phyloP scores from a whole-genome alignment of 805 yeast genomes.

The Zygosaccharomyces bailii region DNA sequence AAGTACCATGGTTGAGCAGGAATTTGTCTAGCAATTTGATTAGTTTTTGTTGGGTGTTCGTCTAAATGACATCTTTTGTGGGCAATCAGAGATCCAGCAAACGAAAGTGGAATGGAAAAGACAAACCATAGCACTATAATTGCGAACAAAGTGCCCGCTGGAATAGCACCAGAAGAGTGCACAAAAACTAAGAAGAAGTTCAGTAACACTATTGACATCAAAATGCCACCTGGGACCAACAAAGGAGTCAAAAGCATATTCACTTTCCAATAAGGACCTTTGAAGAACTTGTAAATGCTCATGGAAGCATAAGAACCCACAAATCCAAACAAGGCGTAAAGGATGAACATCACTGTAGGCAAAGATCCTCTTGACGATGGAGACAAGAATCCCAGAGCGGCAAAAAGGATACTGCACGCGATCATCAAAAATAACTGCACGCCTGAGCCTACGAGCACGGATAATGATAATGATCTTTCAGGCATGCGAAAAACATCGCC shows the following conservation, averaged over 20 bases:
- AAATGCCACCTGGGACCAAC: slow-evolving; percentile 77
- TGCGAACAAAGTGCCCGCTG: slow-evolving; percentile 82
- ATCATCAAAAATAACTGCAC: slow-evolving; percentile 77
- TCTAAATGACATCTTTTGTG: slow-evolving; percentile 54
- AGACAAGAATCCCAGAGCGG: slow-evolving; percentile 82
- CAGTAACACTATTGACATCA: slow-evolving; percentile 59
- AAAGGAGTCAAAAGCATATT: slow-evolving; percentile 81
- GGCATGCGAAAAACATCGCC: slow-evolving; percentile 96
- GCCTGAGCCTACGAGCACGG: slow-evolving; percentile 86
- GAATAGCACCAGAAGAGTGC: slow-evolving; percentile 91
- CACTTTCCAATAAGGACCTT: slow-evolving; percentile 87
- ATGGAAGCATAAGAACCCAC: slow-evolving; percentile 88
- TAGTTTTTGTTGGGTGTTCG: slow-evolving; percentile 78
- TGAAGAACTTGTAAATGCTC: slow-evolving; percentile 78
- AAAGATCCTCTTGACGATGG: slow-evolving; percentile 95
- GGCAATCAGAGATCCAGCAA: slow-evolving; percentile 77
- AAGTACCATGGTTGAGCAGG: slow-evolving; percentile 88
- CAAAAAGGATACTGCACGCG: slow-evolving; percentile 68
- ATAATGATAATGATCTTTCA: slow-evolving; percentile 58
- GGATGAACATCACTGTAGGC: slow-evolving; percentile 81
- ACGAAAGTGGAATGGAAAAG: slow-evolving; percentile 79
- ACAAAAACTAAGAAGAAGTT: slow-evolving; percentile 78
- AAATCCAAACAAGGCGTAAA: slow-evolving; percentile 76
- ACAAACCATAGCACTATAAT: slow-evolving; percentile 80
- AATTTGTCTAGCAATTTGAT: slow-evolving; percentile 94